Conservation (phyloP, 1,139 yeast species). For the Blastobotrys buckinghamii region DNA sequence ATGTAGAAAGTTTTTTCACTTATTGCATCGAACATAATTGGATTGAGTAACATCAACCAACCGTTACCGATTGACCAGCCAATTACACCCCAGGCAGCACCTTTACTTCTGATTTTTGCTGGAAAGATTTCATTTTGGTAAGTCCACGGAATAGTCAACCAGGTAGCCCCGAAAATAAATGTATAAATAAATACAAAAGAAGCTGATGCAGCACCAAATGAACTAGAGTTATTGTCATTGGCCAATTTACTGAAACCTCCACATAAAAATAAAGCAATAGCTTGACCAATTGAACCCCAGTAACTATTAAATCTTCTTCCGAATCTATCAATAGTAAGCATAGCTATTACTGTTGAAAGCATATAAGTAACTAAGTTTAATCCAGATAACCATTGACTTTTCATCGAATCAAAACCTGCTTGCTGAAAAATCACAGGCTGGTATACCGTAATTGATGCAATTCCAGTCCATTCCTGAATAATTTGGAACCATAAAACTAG, state of each 20-base stretch:
- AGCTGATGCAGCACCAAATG: constrained; percentile 36
- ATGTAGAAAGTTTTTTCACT: constrained; percentile 34
- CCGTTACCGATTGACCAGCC: constrained; percentile 41
- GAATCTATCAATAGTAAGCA: constrained; percentile 30
- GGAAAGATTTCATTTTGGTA: constrained; percentile 19
- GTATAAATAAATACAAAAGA: constrained; percentile 36
- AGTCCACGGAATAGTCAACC: constrained; percentile 29
- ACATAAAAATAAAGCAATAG: constrained; percentile 34
- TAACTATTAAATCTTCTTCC: constrained; percentile 30
- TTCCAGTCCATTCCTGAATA: constrained; percentile 41
- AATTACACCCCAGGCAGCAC: constrained; percentile 33
- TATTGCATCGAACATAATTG: constrained; percentile 35
- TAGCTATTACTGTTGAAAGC: constrained; percentile 29
- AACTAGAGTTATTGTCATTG: constrained; percentile 20
- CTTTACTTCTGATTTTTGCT: constrained; percentile 17
- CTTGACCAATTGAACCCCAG: constrained; percentile 33
- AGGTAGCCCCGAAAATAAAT: constrained; percentile 31
- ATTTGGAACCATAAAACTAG: constrained; percentile 38
- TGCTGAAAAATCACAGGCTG: constrained; percentile 37
- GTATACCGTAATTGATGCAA: constrained; percentile 40
- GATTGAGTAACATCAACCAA: constrained; percentile 38
- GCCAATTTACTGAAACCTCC: constrained; percentile 34
- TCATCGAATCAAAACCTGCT: constrained; percentile 32
- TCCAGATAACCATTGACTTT: constrained; percentile 32
- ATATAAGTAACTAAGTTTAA: constrained; percentile 28